These are phyloP conservation scores for Lactuca sativa DNA, from an alignment of 129 eudicot genomes.

Conservation along the genomic window DNA sequence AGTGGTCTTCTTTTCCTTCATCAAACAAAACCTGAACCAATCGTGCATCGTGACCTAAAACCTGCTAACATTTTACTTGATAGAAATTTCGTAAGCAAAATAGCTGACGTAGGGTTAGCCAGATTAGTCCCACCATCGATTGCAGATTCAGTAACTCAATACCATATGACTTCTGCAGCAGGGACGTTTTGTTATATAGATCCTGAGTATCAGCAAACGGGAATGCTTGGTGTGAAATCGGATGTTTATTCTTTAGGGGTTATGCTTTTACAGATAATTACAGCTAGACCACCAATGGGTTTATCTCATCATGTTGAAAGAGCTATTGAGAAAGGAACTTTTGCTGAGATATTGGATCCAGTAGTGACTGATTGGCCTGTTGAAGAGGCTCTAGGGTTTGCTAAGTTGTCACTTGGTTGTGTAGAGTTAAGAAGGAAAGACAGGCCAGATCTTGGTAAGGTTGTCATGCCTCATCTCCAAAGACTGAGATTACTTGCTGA, in stretches of 20 bases:
- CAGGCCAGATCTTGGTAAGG: constrained; percentile 77
- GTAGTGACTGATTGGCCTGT: constrained; percentile 62
- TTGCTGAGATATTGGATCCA: constrained; percentile 52
- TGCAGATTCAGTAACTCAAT: constrained; percentile 65
- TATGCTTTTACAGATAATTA: constrained; percentile 59
- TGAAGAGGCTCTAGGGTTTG: constrained; percentile 62
- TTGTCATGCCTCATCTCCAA: constrained; percentile 53
- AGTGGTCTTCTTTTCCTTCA: constrained; percentile 71
- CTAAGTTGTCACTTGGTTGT: constrained; percentile 58
- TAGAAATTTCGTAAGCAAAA: constrained; percentile 64
- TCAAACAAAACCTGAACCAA: constrained; percentile 73
- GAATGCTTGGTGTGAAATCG: constrained; percentile 75
- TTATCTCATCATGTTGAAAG: constrained; percentile 60
- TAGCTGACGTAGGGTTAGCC: constrained; percentile 75
- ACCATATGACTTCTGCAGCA: constrained; percentile 72
- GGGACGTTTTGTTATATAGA: constrained; percentile 84
- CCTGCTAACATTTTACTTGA: constrained; percentile 76
- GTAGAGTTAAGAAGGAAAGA: constrained; percentile 66
- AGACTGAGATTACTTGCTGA: constrained; percentile 57
- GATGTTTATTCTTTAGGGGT: constrained; percentile 72
- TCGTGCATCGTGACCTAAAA: constrained; percentile 76
- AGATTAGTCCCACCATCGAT: constrained; percentile 70
- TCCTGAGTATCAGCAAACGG: constrained; percentile 83
- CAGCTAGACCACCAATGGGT: constrained; percentile 68
- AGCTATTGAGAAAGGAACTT: constrained; percentile 56